phyloP scores from a whole-genome alignment of 768 basidiomycete genomes.

The Mycena vitilis region DNA sequence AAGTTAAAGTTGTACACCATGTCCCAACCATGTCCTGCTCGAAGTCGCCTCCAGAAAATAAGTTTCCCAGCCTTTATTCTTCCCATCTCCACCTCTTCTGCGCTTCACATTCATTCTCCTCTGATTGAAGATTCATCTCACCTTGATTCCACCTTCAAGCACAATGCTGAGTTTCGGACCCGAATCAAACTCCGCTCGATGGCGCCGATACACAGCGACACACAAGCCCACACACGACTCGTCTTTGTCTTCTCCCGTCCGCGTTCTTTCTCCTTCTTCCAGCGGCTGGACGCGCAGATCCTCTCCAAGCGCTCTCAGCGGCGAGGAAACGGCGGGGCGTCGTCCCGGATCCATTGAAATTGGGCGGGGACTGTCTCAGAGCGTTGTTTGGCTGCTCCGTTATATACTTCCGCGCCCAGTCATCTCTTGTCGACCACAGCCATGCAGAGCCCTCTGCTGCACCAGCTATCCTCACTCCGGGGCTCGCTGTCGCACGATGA shows the following conservation, averaged over 20 bases:
- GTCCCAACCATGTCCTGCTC: no score
- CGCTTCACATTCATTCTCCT: no score
- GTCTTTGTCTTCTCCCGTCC: conserved; percentile 8
- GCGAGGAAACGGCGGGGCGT: not conserved
- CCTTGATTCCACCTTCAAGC: no score
- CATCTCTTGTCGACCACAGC: conserved; percentile 11
- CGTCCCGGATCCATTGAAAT: not conserved
- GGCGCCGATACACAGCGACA: not conserved
- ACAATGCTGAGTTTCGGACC: no score
- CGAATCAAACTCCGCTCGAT: conserved; percentile 6
- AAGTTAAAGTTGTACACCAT: no score
- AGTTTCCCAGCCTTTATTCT: no score
- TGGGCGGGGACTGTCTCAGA: not conserved
- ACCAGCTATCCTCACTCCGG: conserved; percentile 31
- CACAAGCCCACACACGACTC: no score
- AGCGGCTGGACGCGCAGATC: conserved; percentile 8
- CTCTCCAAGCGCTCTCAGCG: no score
- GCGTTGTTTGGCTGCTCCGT: conserved; percentile 17
- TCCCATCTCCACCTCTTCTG: no score
- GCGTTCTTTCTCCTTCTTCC: not conserved
- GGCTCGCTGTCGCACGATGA: conserved; percentile 27
- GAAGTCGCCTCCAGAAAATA: no score
- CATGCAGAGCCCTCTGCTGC: conserved; percentile 34
- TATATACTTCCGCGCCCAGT: conserved; percentile 24
- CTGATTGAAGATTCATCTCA: no score